Conservation (phyloP, 2,329 filamentous ascomycete genomes). For the Fusarium sp. region DNA sequence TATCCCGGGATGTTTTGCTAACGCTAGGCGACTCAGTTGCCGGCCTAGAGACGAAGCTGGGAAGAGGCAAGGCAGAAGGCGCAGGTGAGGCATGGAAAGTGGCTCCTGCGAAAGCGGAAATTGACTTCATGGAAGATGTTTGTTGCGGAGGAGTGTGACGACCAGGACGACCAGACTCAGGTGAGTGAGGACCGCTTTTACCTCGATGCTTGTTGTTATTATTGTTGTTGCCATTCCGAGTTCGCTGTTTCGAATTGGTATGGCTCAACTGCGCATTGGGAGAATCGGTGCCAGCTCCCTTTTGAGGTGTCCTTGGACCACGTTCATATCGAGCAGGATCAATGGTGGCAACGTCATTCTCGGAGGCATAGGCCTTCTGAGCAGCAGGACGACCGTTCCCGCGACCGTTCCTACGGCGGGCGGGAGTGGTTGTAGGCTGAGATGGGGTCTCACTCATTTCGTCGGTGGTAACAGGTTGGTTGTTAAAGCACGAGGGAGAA, state of each 20-base stretch:
- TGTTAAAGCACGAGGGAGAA: conserved; percentile 9
- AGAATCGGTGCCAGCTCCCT: conserved; percentile 55
- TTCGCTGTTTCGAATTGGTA: conserved; percentile 51
- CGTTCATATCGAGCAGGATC: conserved; percentile 54
- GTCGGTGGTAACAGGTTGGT: conserved; percentile 24
- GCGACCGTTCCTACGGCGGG: conserved; percentile 59
- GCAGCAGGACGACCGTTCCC: conserved; percentile 59
- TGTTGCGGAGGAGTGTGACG: conserved; percentile 62
- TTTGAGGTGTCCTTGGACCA: conserved; percentile 65
- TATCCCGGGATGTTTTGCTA: conserved; percentile 55
- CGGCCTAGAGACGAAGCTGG: conserved; percentile 86
- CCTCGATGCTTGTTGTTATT: conserved; percentile 52
- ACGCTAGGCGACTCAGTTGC: conserved; percentile 73
- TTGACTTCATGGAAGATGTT: conserved; percentile 61
- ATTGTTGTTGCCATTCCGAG: conserved; percentile 41
- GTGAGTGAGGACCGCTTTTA: conserved; percentile 57
- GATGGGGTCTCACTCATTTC: conserved; percentile 55
- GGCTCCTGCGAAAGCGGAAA: conserved; percentile 86
- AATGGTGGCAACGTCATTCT: conserved; percentile 63
- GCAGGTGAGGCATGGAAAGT: conserved; percentile 97
- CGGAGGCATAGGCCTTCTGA: conserved; percentile 72
- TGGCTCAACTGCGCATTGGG: conserved; percentile 52
- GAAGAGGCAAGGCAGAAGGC: conserved; percentile 89
- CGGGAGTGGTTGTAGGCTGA: conserved; percentile 55
- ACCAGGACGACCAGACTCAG: conserved; percentile 58